These are phyloP conservation scores for Tricholomella constricta DNA, from an alignment of 768 basidiomycete genomes.

Conservation along the genomic window DNA sequence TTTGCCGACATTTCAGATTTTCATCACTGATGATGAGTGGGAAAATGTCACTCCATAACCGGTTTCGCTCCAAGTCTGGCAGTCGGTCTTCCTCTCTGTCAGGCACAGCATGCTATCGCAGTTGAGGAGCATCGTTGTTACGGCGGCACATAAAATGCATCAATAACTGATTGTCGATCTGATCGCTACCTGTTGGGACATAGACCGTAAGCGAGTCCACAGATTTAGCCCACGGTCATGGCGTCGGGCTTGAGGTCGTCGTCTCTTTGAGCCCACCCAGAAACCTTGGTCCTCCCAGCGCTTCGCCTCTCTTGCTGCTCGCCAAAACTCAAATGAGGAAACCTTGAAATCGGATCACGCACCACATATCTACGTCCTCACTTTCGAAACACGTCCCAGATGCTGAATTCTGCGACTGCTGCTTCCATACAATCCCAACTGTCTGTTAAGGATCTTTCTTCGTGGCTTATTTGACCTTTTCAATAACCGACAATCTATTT, in stretches of 20 bases:
- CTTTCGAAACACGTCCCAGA: background rate
- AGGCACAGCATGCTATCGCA: no score
- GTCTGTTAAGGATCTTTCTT: constrained; percentile 3
- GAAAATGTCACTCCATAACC: no score
- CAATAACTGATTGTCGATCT: constrained; percentile 1
- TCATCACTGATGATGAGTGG: no score
- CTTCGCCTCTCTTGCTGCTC: background rate
- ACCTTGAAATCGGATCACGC: background rate
- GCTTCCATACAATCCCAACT: constrained; percentile 16
- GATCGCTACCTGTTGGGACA: background rate
- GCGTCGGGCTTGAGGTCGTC: background rate
- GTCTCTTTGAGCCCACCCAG: background rate
- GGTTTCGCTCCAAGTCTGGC: no score
- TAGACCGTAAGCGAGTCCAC: background rate
- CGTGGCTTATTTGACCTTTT: background rate
- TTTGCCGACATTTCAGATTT: no score
- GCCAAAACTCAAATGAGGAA: background rate
- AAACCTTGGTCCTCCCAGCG: background rate
- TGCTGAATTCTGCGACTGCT: constrained; percentile 5
- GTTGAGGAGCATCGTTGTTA: no score
- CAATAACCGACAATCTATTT: background rate
- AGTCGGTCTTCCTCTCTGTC: no score
- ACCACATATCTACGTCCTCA: background rate
- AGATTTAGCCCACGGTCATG: background rate
- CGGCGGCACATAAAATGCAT: no score